Base-by-base conservation (phyloP, 768 basidiomycete genomes). In the Kwoniella bestiolae region DNA sequence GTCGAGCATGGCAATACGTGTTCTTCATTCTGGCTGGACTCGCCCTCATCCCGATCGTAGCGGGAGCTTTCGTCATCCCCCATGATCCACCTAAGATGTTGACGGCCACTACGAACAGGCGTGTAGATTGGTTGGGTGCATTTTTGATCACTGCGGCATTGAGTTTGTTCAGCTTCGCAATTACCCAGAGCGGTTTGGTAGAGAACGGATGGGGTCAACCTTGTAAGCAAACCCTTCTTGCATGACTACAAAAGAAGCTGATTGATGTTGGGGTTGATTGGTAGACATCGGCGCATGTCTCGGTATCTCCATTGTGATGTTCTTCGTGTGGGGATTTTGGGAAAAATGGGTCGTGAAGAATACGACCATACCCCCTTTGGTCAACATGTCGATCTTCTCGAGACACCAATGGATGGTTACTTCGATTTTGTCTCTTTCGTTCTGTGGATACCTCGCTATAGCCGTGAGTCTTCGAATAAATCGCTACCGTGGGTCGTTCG, bases 61-160 rank as follows among this genome's bases (percentile, higher is more conserved):
- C 86, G 2, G 91, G 67, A 84, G 71, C 86, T 0, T 56, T 88
- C 23, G 85, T 84, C 2, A 87, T 92, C 31, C 87, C 89, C 45
- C 41, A 79, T 0, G 91, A 93, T 32, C 57, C 62, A 16, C 38
- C 31, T 65, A 86, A 86, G 85, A 16, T 81, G 72, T 5, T 86
- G 86, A 5, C 73, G 79, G 88, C 89, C 89, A 14, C 85, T 84
- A 5, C 89, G 14, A 84, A 76, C 0, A 87, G 81, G 32, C 83
- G 88, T 0, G 83, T 91, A 0, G 91, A 92, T 64, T 91, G 90
- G 90, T 79, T 90, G 16, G 91, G 91, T 5, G 88, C 87, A 0
- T 76, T 84, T 25, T 79, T 92, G 25, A 80, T 86, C 51, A 90
- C 89, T 0, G 72, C 81, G 0, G 90, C 88, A 0, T 81, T 91